Evolutionary conservation across 2,329 filamentous ascomycete genomes (phyloP).

Genomic region (Juglanconis sp.): DNA sequence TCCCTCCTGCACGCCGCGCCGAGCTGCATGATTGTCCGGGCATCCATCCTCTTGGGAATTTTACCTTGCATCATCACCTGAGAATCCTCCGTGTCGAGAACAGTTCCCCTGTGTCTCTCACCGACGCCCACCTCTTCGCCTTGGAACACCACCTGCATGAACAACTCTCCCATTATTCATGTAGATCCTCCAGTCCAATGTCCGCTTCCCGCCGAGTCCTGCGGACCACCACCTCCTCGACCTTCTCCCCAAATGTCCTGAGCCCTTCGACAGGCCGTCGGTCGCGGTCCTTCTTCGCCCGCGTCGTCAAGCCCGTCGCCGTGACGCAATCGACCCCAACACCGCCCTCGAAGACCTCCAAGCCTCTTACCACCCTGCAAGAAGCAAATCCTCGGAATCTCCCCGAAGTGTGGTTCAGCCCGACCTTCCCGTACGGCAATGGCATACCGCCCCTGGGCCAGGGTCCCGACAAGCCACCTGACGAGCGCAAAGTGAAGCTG

Average conservation of each 20-base stretch:
- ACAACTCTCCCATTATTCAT: conserved; percentile 3
- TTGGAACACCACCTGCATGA: neutral
- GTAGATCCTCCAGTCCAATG: conserved; percentile 30
- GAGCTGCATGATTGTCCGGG: neutral
- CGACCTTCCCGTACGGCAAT: conserved; percentile 31
- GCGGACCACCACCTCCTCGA: conserved; percentile 25
- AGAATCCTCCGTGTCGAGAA: neutral
- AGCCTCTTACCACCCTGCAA: conserved; percentile 21
- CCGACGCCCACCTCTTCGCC: neutral
- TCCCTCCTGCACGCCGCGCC: too few species aligned
- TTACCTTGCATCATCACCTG: conserved; percentile 4
- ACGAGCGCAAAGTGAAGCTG: conserved; percentile 60
- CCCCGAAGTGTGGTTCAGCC: conserved; percentile 43
- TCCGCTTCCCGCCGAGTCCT: conserved; percentile 31
- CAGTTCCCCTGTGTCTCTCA: too few species aligned
- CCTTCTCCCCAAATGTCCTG: conserved; percentile 22
- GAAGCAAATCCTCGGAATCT: conserved; percentile 27
- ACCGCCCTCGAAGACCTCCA: conserved; percentile 12
- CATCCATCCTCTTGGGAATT: neutral
- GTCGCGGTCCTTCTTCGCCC: conserved; percentile 20
- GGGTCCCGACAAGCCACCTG: conserved; percentile 35
- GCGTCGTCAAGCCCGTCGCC: conserved; percentile 13
- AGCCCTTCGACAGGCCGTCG: conserved; percentile 24
- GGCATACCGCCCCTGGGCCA: conserved; percentile 20
- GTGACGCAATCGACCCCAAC: conserved; percentile 8